These are phyloP conservation scores for Dryadomyces quercivorus DNA, from an alignment of 2,329 filamentous ascomycete species.

Conservation along the genomic window DNA sequence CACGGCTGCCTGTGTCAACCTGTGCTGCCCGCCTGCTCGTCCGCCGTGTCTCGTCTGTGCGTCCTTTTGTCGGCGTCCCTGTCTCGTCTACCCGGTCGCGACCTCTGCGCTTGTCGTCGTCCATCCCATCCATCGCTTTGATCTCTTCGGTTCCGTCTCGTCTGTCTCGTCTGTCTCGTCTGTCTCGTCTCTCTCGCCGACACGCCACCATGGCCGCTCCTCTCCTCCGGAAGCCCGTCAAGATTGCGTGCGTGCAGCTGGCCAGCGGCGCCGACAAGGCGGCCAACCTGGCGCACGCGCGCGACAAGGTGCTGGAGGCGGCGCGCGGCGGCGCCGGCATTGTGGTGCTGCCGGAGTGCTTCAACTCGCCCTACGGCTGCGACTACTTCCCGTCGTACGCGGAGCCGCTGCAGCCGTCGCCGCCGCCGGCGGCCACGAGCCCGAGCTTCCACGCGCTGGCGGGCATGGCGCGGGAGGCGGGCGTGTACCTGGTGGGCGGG, in stretches of 20 bases:
- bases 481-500: conserved; percentile 75
- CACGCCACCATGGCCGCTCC: conserved; percentile 10
- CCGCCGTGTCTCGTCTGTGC: no score
- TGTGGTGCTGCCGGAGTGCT: conserved; percentile 92
- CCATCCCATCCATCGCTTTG: no score
- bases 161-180: background rate
- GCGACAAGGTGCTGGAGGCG: conserved; percentile 71
- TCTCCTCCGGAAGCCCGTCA: conserved; percentile 63
- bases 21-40: no score
- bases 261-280: conserved; percentile 73
- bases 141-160: background rate
- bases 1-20: no score
- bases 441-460: conserved; percentile 81
- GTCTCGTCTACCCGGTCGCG: no score
- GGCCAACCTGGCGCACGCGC: conserved; percentile 70
- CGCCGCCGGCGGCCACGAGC: conserved; percentile 55
- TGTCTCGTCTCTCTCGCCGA: background rate
- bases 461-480: conserved; percentile 64
- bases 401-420: conserved; percentile 69
- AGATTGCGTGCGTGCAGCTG: conserved; percentile 71
- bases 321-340: conserved; percentile 66
- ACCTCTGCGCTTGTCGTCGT: no score
- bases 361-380: conserved; percentile 95
- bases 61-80: no score
- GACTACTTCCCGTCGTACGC: conserved; percentile 85